Evolutionary conservation across 768 basidiomycete species (phyloP), one percentile per base, ranked within the genome.

Genomic region (Tulasnella sp.): DNA sequence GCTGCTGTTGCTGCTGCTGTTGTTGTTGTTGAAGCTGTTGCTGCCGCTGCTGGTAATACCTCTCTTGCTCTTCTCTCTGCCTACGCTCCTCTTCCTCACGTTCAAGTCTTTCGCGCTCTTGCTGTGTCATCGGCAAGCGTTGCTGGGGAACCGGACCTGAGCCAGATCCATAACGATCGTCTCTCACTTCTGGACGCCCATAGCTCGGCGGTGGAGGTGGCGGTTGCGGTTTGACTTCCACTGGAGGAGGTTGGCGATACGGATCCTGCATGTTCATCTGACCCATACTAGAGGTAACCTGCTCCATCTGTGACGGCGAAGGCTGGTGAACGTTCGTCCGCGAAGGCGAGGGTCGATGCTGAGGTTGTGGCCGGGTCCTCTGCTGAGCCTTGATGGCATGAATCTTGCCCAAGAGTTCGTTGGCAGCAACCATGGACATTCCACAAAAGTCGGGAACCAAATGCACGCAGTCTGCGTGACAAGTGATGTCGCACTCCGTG

Each of bases 351-450:
- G 67, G 70, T 5, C 66, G 73, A 5, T 73, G 65, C 36, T 34
- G 41, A 32, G 34, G 35, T 37, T 42, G 69, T 2, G 69, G 67
- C 0, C 78, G 77, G 14, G 79, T 77, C 73, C 78, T 79, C 72
- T 77, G 77, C 17, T 80, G 80, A 12, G 78, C 64, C 77, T 98
- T 95, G 82, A 97, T 97, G 78, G 93, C 91, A 69, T 91, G 89
- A 86, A 92, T 89, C 80, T 95, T 90, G 67, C 90, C 88, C 67
- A 99, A 86, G 22, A 99, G 85, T 77, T 90, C 88, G 79, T 98
- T 98, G 64, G 97, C 96, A 41, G 93, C 96, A 81, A 98, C 96
- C 96, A 98, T 98, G 41, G 95, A 94, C 95, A 99, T 98, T 52
- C 97, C 97, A 78, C 97, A 99, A 81, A 99, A 98, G 81, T 99